Conservation (phyloP, 2,329 filamentous ascomycete genomes). For the Phialophora chinensis region DNA sequence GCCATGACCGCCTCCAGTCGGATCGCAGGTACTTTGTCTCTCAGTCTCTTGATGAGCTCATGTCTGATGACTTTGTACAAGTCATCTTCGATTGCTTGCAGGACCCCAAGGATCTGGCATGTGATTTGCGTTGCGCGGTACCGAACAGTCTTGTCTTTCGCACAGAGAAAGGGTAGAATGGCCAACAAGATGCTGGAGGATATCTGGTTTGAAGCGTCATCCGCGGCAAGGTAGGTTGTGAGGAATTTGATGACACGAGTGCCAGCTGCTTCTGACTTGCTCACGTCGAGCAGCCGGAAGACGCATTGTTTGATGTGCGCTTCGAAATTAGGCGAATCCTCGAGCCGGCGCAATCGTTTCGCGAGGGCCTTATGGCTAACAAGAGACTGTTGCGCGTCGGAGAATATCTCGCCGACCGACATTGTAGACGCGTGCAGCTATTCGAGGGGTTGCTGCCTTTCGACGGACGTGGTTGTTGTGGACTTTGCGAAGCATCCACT, state of each 20-base stretch:
- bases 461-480: not conserved
- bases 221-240: constrained; percentile 85
- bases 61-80: constrained; percentile 82
- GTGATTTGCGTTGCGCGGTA: constrained; percentile 90
- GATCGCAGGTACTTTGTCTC: constrained; percentile 93
- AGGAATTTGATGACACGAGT: constrained; percentile 86
- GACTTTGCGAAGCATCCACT: not conserved
- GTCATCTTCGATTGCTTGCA: constrained; percentile 91
- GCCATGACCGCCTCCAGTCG: constrained; percentile 90
- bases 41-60: constrained; percentile 80
- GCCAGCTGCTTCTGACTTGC: constrained; percentile 87
- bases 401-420: constrained; percentile 55
- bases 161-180: constrained; percentile 74
- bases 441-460: not conserved
- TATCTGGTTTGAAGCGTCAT: constrained; percentile 80
- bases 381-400: constrained; percentile 84
- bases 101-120: constrained; percentile 87
- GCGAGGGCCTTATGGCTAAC: constrained; percentile 89
- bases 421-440: constrained; percentile 19
- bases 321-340: constrained; percentile 76
- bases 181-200: constrained; percentile 69
- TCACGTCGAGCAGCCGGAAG: constrained; percentile 79
- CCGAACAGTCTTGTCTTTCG: constrained; percentile 91
- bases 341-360: constrained; percentile 85
- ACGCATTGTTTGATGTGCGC: constrained; percentile 82